These are phyloP conservation scores for Hordeum vulgare DNA, from an alignment of 176 grass and related monocot species.

Conservation along the genomic window MorexV3_pseudomolecules_assembly NC_058518.1:117440093-117440592, in stretches of 20 bases:
- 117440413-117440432: slow-evolving; percentile 8
- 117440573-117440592: background rate
- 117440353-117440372: slow-evolving; percentile 89
- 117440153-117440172: slow-evolving; percentile 86
- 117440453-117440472: slow-evolving; percentile 12
- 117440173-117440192: slow-evolving; percentile 86
- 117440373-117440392: slow-evolving; percentile 85
- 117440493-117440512: slow-evolving; percentile 85
- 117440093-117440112: slow-evolving; percentile 7
- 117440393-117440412: slow-evolving; percentile 68
- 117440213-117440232: slow-evolving; percentile 96
- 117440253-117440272: slow-evolving; percentile 40
- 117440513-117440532: slow-evolving; percentile 92
- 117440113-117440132: slow-evolving; percentile 98
- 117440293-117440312: background rate
- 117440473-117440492: slow-evolving; percentile 8
- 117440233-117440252: slow-evolving; percentile 87
- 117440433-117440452: background rate
- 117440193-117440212: slow-evolving; percentile 85
- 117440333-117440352: slow-evolving; percentile 66
- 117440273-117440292: slow-evolving; percentile 14
- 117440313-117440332: background rate
- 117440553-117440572: background rate
- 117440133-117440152: slow-evolving; percentile 90
- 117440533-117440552: slow-evolving; percentile 93